These are phyloP conservation scores for Hyphodiscus hymeniophilus DNA, from an alignment of 495 filamentous ascomycete genomes.

Conservation along the genomic window DNA sequence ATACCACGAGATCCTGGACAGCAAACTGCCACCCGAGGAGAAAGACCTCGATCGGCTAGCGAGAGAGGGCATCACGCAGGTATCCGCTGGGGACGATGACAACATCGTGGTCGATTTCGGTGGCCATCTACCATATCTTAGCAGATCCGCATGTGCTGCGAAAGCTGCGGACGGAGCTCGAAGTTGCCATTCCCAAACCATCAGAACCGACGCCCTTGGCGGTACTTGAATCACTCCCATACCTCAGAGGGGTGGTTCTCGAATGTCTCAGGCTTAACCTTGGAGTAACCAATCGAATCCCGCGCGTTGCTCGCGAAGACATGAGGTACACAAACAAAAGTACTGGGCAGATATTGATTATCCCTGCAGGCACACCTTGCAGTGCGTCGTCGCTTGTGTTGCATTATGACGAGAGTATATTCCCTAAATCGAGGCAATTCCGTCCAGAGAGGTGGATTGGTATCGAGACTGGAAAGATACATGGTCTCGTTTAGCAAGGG, in stretches of 20 bases:
- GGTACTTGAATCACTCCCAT: conserved; percentile 26
- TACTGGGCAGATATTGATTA: conserved; percentile 20
- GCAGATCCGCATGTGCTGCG: conserved; percentile 17
- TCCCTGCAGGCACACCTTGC: conserved; percentile 31
- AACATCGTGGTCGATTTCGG: conserved; percentile 20
- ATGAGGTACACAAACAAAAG: background rate
- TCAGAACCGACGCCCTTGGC: conserved; percentile 9
- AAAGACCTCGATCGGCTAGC: conserved; percentile 21
- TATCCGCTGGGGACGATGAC: conserved; percentile 24
- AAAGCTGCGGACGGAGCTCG: conserved; percentile 25
- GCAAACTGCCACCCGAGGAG: conserved; percentile 15
- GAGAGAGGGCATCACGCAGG: conserved; percentile 22
- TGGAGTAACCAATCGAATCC: conserved; percentile 25
- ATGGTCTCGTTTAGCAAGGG: conserved; percentile 40
- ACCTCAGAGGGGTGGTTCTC: conserved; percentile 9
- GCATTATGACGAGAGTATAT: conserved; percentile 35
- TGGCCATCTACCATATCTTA: conserved; percentile 27
- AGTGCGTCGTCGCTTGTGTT: conserved; percentile 38
- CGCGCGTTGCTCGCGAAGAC: conserved; percentile 26
- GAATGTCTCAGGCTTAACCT: conserved; percentile 35
- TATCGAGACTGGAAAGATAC: conserved; percentile 27
- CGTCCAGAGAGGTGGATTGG: conserved; percentile 44
- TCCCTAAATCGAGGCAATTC: conserved; percentile 37
- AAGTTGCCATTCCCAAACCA: conserved; percentile 14
- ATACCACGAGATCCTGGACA: conserved; percentile 5